Evolutionary conservation across 2,329 filamentous ascomycete species (phyloP).

Genomic region (Fusarium sp.): DNA sequence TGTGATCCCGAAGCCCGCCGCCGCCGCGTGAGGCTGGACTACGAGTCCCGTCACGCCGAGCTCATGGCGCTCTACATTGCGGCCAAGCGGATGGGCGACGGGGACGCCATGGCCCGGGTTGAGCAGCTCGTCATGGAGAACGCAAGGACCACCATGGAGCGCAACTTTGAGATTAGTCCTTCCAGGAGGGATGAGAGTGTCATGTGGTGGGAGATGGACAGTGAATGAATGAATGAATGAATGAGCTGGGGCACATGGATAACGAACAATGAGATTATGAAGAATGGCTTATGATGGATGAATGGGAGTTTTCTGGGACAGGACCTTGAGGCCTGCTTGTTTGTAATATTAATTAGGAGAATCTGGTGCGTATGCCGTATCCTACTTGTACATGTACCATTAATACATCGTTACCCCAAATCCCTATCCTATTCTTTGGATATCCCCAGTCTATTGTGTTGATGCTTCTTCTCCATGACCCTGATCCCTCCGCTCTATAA

Average conservation of each 20-base stretch:
- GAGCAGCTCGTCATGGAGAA: slow-evolving; percentile 38
- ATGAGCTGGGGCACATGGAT: background rate
- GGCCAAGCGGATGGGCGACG: slow-evolving; percentile 39
- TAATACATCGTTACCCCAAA: slow-evolving; percentile 11
- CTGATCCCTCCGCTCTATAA: slow-evolving; percentile 26
- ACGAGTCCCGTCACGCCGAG: slow-evolving; percentile 41
- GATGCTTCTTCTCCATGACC: slow-evolving; percentile 13
- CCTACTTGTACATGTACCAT: slow-evolving; percentile 18
- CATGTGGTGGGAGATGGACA: slow-evolving; percentile 32
- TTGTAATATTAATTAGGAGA: slow-evolving; percentile 1
- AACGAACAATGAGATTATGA: background rate
- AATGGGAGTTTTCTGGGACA: background rate
- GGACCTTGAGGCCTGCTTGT: background rate
- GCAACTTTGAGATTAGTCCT: slow-evolving; percentile 38
- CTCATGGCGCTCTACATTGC: slow-evolving; percentile 42
- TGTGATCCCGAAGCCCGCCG: slow-evolving; percentile 48
- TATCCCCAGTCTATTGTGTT: slow-evolving; percentile 18
- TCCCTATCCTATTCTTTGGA: background rate
- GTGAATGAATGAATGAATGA: slow-evolving; percentile 20
- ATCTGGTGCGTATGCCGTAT: slow-evolving; percentile 10
- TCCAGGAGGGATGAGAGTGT: slow-evolving; percentile 35
- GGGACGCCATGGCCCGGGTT: slow-evolving; percentile 36
- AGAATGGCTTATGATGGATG: background rate
- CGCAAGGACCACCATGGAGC: slow-evolving; percentile 26
- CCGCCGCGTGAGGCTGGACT: slow-evolving; percentile 36